A percentile compares a stretch with the other conserved stretches of the same genome.
Evolutionary conservation across 2,329 filamentous ascomycete genomes (phyloP).

Genomic region (Aspergillus novofumigatus): DNA sequence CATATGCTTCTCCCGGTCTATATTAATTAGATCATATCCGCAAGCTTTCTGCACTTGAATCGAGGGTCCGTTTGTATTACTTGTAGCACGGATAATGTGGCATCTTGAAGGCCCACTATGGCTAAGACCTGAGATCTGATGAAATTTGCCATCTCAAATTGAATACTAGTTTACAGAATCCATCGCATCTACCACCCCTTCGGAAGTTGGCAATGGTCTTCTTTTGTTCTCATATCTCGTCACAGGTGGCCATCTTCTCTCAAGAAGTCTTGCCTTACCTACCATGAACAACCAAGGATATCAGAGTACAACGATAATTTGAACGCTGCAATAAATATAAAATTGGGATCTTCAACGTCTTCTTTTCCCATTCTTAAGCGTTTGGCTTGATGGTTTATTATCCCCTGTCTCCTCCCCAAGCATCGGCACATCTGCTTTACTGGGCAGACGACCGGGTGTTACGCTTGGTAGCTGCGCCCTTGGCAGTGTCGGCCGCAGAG

Average conservation of each 20-base stretch:
- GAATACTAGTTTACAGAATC: background rate
- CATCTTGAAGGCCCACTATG: background rate
- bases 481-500: slow-evolving; percentile 67
- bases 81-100: background rate
- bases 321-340: slow-evolving; percentile 9
- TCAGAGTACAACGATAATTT: background rate
- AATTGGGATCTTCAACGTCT: background rate
- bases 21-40: background rate
- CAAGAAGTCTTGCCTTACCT: background rate
- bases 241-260: background rate
- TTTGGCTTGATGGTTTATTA: background rate
- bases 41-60: background rate
- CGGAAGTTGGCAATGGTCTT: background rate
- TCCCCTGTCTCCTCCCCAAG: background rate
- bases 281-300: slow-evolving; percentile 1
- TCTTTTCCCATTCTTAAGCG: background rate
- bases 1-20: background rate
- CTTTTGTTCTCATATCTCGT: slow-evolving; percentile 4
- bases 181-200: background rate
- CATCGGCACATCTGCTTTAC: slow-evolving; percentile 20
- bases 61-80: background rate
- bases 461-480: slow-evolving; percentile 64
- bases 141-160: background rate
- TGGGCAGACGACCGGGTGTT: slow-evolving; percentile 44
- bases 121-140: background rate